Evolutionary conservation across 2,329 filamentous ascomycete species (phyloP), one percentile per base, ranked within the genome.

Genomic region (Tetracladium maxilliforme): DNA sequence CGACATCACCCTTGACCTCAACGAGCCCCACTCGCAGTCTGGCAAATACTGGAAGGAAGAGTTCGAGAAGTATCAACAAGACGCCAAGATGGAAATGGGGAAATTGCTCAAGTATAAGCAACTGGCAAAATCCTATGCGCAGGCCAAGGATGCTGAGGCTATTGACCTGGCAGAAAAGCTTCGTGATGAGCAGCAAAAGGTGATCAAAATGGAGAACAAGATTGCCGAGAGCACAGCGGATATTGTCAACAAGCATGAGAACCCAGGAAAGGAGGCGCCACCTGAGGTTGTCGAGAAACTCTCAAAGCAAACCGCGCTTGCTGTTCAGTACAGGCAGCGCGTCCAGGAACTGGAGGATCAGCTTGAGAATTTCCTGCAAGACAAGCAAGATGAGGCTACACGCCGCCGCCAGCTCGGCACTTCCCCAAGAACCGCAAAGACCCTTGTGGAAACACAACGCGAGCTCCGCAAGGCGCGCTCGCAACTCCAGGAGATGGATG

Each of bases 11-110:
- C 51, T 74, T 23, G 78, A 84, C 39, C 52, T 82, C 24, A 75
- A 76, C 33, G 72, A 81, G 39, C 79, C 80, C 6, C 67, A 72
- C 33, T 82, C 78, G 3, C 66, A 76, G 30, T 83, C 78, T 4
- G 79, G 78, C 6, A 71, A 66, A 38, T 84, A 79, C 48, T 87
- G 80, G 80, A 86, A 86, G 49, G 63, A 68, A 14, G 69, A 83
- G 41, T 86, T 79, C 39, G 65, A 81, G 36, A 65, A 61, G 27
- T 87, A 86, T 41, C 71, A 80, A 24, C 60, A 69, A 22, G 75
- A 78, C 33, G 79, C 78, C 33, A 70, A 70, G 45, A 63, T 60
- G 21, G 76, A 86, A 47, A 74, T 84, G 59, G 72, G 73, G 52
- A 81, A 77, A 52, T 58, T 87, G 41, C 64, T 86, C 42, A 70